These are phyloP conservation scores for Sarocladium kiliense DNA, from an alignment of 2,329 filamentous ascomycete species.

Conservation along the genomic window DNA sequence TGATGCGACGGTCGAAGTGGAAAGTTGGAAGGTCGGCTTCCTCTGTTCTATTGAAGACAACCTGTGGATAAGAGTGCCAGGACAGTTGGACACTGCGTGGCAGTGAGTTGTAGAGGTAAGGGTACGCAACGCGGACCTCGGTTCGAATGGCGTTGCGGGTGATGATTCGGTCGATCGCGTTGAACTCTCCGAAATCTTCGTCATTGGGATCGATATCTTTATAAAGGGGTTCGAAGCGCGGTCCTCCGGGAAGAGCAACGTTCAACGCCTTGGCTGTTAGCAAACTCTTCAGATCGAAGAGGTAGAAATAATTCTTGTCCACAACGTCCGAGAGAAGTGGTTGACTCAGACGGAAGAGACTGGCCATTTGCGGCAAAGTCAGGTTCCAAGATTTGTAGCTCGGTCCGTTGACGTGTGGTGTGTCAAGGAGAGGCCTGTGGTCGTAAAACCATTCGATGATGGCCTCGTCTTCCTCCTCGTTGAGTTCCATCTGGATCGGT, in stretches of 20 bases:
- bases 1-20: constrained; percentile 96
- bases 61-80: constrained; percentile 91
- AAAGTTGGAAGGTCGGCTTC: constrained; percentile 89
- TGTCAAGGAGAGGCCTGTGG: constrained; percentile 83
- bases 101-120: constrained; percentile 92
- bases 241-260: constrained; percentile 94
- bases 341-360: constrained; percentile 84
- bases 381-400: constrained; percentile 98
- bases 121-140: constrained; percentile 91
- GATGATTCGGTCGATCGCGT: constrained; percentile 98
- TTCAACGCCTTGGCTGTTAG: constrained; percentile 95
- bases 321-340: constrained; percentile 87
- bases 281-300: constrained; percentile 94
- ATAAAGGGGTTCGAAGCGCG: constrained; percentile 93
- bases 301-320: constrained; percentile 96
- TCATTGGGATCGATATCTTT: constrained; percentile 99
- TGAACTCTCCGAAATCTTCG: constrained; percentile 99
- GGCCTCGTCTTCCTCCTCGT: constrained; percentile 85
- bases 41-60: constrained; percentile 84
- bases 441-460: constrained; percentile 99
- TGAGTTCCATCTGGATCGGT: constrained; percentile 97
- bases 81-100: constrained; percentile 89
- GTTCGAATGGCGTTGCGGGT: constrained; percentile 93
- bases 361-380: constrained; percentile 90
- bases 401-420: constrained; percentile 88